Conservation (phyloP, 1,139 yeast genomes). For the Protomyces gravidus region DNA sequence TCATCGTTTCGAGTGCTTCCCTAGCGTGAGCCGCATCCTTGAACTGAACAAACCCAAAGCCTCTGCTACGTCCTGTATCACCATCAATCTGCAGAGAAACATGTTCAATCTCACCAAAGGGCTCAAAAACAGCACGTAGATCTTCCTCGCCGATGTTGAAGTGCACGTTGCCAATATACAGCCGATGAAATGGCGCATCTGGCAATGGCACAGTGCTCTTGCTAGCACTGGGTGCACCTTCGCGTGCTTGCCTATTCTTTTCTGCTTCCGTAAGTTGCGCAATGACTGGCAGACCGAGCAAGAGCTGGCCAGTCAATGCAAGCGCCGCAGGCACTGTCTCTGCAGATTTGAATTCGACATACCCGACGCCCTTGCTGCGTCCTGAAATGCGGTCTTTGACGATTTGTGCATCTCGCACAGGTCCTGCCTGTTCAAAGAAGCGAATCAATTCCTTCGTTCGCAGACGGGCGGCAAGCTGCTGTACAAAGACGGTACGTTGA, state of each 20-base stretch:
- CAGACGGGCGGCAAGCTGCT: slow-evolving; percentile 42
- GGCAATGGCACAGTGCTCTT: slow-evolving; percentile 19
- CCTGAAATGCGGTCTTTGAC: slow-evolving; percentile 42
- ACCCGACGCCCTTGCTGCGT: slow-evolving; percentile 43
- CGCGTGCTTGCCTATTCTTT: slow-evolving; percentile 40
- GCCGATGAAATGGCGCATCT: slow-evolving; percentile 37
- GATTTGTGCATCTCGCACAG: slow-evolving; percentile 43
- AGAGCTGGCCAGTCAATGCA: slow-evolving; percentile 41
- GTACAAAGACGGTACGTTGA: slow-evolving; percentile 43
- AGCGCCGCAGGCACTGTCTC: slow-evolving; percentile 41
- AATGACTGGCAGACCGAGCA: slow-evolving; percentile 43
- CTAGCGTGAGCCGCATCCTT: slow-evolving; percentile 37
- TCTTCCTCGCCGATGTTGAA: slow-evolving; percentile 41
- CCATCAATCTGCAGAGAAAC: slow-evolving; percentile 39
- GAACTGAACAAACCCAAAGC: slow-evolving; percentile 41
- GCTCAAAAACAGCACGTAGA: slow-evolving; percentile 39
- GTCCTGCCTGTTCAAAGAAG: slow-evolving; percentile 42
- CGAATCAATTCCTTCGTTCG: slow-evolving; percentile 40
- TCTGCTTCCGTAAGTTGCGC: slow-evolving; percentile 43
- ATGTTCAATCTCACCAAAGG: slow-evolving; percentile 41
- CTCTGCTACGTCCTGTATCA: slow-evolving; percentile 41
- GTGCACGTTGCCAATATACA: slow-evolving; percentile 41
- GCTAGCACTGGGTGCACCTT: slow-evolving; percentile 27
- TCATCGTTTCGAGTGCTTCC: slow-evolving; percentile 40
- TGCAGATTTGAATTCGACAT: slow-evolving; percentile 42